Evolutionary conservation across 2,329 filamentous ascomycete genomes (phyloP).

Genomic region (Neofusicoccum parvum): DNA sequence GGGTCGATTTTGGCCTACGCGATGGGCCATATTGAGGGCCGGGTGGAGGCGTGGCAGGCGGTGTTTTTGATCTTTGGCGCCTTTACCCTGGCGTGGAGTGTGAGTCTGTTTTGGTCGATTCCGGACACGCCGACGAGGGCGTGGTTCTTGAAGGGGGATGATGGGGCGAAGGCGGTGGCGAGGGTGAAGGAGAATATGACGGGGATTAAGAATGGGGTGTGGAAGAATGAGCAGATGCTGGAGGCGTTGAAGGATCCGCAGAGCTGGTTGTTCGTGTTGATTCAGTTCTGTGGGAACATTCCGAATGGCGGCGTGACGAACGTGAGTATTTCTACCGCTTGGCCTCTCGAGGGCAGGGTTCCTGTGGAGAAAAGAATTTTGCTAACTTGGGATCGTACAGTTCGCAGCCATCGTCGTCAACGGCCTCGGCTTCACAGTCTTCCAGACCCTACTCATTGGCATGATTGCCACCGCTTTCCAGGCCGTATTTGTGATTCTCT

Average conservation of each 20-base stretch:
- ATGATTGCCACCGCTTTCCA: constrained; percentile 27
- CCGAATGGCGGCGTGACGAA: constrained; percentile 13
- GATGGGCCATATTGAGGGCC: constrained; percentile 2
- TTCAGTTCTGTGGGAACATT: constrained; percentile 14
- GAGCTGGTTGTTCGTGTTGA: constrained; percentile 20
- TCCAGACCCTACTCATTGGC: constrained; percentile 22
- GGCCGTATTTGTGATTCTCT: constrained; percentile 19
- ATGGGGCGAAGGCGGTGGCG: constrained; percentile 37
- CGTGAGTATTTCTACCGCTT: neutral
- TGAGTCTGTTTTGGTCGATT: neutral
- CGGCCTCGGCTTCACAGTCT: constrained; percentile 21
- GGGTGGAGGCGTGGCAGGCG: constrained; percentile 6
- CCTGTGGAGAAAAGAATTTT: too few relatives aligned
- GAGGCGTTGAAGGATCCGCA: constrained; percentile 34
- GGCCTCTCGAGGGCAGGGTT: too few relatives aligned
- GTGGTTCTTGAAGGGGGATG: constrained; percentile 21
- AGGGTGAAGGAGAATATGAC: constrained; percentile 23
- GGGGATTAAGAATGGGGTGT: constrained; percentile 28
- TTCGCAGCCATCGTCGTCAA: constrained; percentile 20
- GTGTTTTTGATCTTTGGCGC: constrained; percentile 24
- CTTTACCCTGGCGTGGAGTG: constrained; percentile 31
- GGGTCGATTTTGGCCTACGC: constrained; percentile 13
- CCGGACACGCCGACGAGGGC: constrained; percentile 7
- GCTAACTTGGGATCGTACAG: too few relatives aligned
- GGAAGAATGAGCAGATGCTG: constrained; percentile 42